Base-by-base conservation (phyloP, 345 rosid genomes). In the Brassica juncea region DNA sequence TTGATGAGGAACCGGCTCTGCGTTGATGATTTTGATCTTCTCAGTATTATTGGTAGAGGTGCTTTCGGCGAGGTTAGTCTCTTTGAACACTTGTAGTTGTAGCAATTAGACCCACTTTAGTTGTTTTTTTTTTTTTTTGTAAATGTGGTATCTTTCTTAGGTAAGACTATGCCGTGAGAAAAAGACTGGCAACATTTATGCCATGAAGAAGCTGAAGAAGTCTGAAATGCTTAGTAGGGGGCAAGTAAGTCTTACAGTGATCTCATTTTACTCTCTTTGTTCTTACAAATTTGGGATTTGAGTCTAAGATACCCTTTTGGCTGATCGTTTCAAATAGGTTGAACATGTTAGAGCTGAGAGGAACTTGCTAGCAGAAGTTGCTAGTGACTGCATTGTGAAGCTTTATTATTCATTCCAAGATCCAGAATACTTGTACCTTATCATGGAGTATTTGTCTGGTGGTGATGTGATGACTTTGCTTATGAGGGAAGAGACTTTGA, bases 181-280 rank as follows among this genome's bases (percentile, higher is more conserved):
- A 83, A 88, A 87, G 77, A 85, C 95, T 8, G 92, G 97, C 72
- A 84, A 86, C 70, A 91, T 91, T 44, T 94, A 87, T 84, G 98
- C 98, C 70, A 92, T 94, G 98, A 94, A 94, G 87, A 94, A 92
- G 80, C 79, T 94, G 85, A 92, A 87, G 89, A 94, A 94, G 84
- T 92, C 97, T 15, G 98, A 94, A 86, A 94, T 94, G 98, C 97
- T 94, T 78, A 92, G 93, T 84, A 87, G 97, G 66, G 98, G 97
- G 11, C 98, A 94, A 91, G 98, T 94, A 83, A 86, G 87, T 83
- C 80, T 65, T 28, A 58, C 31, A 72, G 21, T 77, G 8, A 5
- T 6, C 64, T 66, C 69, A 8, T 2, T 32, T 58, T 23, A 58
- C 57, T 42, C 2, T 66, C 3, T 67, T 30, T 58, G 2, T 65